Percentiles rank a stretch among this genome's conserved stretches.
Evolutionary conservation across 1,284 basidiomycete genomes (phyloP).

Genomic region (Trichosporon coremiiforme): DNA sequence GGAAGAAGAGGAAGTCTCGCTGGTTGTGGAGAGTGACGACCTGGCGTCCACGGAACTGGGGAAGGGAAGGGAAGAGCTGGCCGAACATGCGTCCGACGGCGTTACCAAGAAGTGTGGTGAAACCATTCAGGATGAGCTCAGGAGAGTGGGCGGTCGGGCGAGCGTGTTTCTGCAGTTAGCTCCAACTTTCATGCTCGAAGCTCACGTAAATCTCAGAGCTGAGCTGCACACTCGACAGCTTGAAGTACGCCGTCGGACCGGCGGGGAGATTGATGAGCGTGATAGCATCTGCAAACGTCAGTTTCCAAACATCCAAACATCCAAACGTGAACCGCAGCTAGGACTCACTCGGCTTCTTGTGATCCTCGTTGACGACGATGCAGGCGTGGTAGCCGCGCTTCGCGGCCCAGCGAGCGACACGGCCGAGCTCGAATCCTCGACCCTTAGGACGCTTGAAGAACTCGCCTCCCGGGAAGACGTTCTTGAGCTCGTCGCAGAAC

Average conservation of each 20-base stretch:
- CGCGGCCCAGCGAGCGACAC: slow-evolving; percentile 91
- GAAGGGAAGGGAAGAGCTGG: slow-evolving; percentile 89
- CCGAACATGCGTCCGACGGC: slow-evolving; percentile 92
- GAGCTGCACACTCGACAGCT: slow-evolving; percentile 82
- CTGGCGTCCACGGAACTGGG: slow-evolving; percentile 94
- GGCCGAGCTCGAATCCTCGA: slow-evolving; percentile 88
- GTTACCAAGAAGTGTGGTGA: slow-evolving; percentile 91
- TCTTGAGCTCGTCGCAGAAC: slow-evolving; percentile 88
- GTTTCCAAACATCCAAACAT: no score
- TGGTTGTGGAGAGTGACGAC: slow-evolving; percentile 98
- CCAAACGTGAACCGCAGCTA: no score
- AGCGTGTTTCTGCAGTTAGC: slow-evolving; percentile 74
- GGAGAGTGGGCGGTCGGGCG: slow-evolving; percentile 85
- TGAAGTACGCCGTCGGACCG: slow-evolving; percentile 96
- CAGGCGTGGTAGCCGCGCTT: slow-evolving; percentile 80
- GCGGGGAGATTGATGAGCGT: slow-evolving; percentile 87
- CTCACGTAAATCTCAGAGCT: slow-evolving; percentile 81
- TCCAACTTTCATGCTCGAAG: no score
- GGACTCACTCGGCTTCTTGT: slow-evolving; percentile 82
- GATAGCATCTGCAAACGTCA: slow-evolving; percentile 70
- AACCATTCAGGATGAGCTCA: slow-evolving; percentile 93
- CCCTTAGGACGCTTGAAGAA: slow-evolving; percentile 88
- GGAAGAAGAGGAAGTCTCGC: slow-evolving; percentile 96
- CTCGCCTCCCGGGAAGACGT: slow-evolving; percentile 91
- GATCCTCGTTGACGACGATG: slow-evolving; percentile 92